A percentile compares a stretch with the other conserved stretches of the same genome.
Conservation (phyloP, 192 early-diverging fungal genomes). For the Phycomyces nitens region DNA sequence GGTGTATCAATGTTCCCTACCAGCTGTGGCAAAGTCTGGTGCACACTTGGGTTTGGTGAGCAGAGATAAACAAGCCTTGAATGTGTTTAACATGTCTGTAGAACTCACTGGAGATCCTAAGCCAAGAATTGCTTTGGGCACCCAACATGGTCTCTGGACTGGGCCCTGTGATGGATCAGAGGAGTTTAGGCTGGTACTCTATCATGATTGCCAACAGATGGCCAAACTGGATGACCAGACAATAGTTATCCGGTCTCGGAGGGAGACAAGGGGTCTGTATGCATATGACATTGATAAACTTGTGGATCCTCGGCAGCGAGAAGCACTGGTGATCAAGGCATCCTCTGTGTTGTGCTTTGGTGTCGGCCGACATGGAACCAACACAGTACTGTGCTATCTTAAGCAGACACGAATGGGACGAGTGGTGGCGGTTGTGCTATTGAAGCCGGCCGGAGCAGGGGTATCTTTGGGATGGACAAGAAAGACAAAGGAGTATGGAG, state of each 20-base stretch:
- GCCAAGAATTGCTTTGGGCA: constrained; percentile 18
- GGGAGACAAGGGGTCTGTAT: neutral
- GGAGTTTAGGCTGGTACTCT: neutral
- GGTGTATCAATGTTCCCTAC: neutral
- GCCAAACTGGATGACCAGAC: neutral
- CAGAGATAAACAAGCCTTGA: too few species aligned
- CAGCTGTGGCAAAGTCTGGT: neutral
- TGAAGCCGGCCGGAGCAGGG: neutral
- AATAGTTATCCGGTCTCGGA: neutral
- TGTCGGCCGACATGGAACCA: neutral
- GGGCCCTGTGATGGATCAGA: constrained; percentile 9
- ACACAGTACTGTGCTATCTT: constrained; percentile 3
- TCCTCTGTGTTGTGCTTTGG: neutral
- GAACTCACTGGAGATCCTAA: neutral
- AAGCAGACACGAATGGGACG: neutral
- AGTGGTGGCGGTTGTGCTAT: neutral
- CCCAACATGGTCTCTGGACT: constrained; percentile 21
- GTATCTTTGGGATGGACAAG: too few species aligned
- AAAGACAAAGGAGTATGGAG: too few species aligned
- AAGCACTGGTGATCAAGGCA: neutral
- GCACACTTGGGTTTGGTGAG: constrained; percentile 12
- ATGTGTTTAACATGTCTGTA: too few species aligned
- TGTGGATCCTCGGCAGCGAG: neutral
- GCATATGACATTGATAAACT: neutral
- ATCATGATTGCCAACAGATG: neutral